Evolutionary conservation across 371 early-diverging fungal genomes (phyloP), one percentile per base, ranked within the genome.

Genomic region (Saksenaea oblongispora): DNA sequence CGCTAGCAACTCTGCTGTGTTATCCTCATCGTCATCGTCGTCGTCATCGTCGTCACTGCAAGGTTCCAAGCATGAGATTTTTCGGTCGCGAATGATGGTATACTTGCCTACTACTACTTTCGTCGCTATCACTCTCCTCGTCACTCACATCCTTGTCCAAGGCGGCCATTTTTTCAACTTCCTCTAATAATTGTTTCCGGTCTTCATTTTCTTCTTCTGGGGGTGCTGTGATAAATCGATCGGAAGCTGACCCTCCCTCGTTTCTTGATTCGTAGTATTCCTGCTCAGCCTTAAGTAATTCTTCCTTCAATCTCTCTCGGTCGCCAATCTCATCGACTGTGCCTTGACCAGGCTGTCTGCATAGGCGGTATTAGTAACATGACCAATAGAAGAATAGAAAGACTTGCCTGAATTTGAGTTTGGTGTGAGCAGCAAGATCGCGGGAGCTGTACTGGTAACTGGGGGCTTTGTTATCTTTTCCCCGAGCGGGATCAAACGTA

Each of bases 1-100:
- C 10, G 91, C 87, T 74, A 98, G 60, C 39, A 98, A 70, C 68
- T 92, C 92, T 36, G 89, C 95, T 7, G 94, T 91, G 68, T 98
- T 96, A 62, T 98, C 98, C 42, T 96, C 97, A n/a, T 92, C 93
- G 31, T 91, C 90, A 17, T 89, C 91, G 41, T 87, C 87, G 5
- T 87, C 86, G 36, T 79, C 82, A 27, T 79, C 76, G 15, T 64
- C 67, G 17, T 73, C 76, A 53, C 70, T 62, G 28, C 35, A 41
- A 61, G 11, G 7, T 34, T 26, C 15, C 2, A 0, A 9, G 15
- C 17, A 18, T 53, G 54, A 61, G 34, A 39, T 34, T 22, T 59
- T 35, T 64, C 64, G 41, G 36, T 44, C 41, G 27, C 34, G 28
- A 15, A 35, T 27, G 56, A 13, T 5, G n/a, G 9, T 31, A 24